phyloP scores from a whole-genome alignment of 2,329 filamentous ascomycete genomes.

The Bertia moriformis region DNA sequence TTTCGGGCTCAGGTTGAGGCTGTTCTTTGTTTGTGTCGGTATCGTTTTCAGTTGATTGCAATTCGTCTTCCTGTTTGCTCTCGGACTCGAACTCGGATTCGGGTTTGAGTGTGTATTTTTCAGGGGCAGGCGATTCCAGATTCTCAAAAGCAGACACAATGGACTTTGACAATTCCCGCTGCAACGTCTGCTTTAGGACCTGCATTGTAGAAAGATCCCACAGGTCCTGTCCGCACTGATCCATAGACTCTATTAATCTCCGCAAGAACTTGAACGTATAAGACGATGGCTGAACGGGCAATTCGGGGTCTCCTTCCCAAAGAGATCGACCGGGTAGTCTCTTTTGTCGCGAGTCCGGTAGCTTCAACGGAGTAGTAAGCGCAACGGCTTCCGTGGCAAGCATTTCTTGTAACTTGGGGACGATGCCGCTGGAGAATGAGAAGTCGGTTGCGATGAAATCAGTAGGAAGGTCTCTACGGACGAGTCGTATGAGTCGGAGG shows the following conservation, averaged over 20 bases:
- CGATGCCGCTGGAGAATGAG: background rate
- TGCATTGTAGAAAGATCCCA: background rate
- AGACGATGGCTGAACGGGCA: background rate
- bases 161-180: background rate
- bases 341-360: background rate
- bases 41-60: background rate
- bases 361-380: background rate
- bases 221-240: background rate
- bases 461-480: background rate
- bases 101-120: background rate
- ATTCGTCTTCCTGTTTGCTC: background rate
- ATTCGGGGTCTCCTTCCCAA: background rate
- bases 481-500: background rate
- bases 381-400: background rate
- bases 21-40: background rate
- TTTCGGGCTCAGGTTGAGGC: background rate
- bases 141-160: background rate
- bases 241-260: background rate
- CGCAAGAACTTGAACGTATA: background rate
- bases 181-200: background rate
- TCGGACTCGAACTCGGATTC: too few relatives aligned
- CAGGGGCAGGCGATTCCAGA: background rate
- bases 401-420: background rate
- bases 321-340: background rate
- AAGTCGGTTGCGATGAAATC: background rate